phyloP scores from a whole-genome alignment of 352 stramenopile species.

The Albugo candida region DNA sequence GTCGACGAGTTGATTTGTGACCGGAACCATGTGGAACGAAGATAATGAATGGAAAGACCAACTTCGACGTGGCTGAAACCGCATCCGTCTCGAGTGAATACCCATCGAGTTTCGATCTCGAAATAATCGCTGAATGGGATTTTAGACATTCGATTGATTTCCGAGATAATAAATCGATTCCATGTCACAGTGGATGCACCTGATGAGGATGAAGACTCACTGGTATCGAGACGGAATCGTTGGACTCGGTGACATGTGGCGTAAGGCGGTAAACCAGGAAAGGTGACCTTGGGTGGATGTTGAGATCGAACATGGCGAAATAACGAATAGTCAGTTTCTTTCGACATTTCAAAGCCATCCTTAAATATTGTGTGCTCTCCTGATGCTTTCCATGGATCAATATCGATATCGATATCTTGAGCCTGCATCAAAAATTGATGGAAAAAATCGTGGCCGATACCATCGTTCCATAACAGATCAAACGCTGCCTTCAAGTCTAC shows the following conservation, averaged over 20 bases:
- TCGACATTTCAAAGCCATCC: slow-evolving; percentile 25
- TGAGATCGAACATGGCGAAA: slow-evolving; percentile 24
- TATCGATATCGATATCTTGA: slow-evolving; percentile 47
- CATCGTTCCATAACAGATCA: slow-evolving; percentile 47
- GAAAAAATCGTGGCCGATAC: slow-evolving; percentile 25
- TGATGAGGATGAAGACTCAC: background rate
- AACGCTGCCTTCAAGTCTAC: slow-evolving; percentile 41
- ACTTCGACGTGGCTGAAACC: slow-evolving; percentile 57
- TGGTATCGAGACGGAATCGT: slow-evolving; percentile 15
- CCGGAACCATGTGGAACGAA: slow-evolving; percentile 72
- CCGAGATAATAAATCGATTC: slow-evolving; percentile 32
- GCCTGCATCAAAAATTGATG: slow-evolving; percentile 25
- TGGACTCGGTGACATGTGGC: slow-evolving; percentile 25
- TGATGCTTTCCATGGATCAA: slow-evolving; percentile 26
- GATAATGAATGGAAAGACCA: slow-evolving; percentile 50
- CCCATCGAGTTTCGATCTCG: slow-evolving; percentile 61
- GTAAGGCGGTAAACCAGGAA: slow-evolving; percentile 32
- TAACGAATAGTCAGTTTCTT: slow-evolving; percentile 24
- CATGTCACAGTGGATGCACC: slow-evolving; percentile 7
- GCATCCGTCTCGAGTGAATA: slow-evolving; percentile 50
- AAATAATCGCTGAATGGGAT: slow-evolving; percentile 74
- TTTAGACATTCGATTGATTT: slow-evolving; percentile 41
- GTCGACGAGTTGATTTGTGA: slow-evolving; percentile 67
- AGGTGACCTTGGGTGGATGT: slow-evolving; percentile 39
- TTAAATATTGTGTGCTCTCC: slow-evolving; percentile 12